Evolutionary conservation across 2,329 filamentous ascomycete species (phyloP), one percentile per base, ranked within the genome.

Genomic region (Claviceps capensis): DNA sequence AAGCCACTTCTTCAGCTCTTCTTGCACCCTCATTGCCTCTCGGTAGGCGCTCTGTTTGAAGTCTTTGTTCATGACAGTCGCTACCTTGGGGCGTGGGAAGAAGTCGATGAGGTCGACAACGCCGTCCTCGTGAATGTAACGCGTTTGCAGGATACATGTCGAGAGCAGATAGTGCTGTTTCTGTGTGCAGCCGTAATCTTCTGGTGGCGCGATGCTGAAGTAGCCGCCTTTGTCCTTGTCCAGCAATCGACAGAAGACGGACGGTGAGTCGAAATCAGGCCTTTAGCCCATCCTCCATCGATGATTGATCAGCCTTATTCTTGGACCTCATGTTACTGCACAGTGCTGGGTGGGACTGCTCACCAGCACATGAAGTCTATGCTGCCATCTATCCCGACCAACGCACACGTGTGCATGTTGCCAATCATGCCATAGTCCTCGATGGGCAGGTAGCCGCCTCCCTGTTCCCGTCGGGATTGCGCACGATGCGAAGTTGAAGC

Each of bases 401-500:
- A 70, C 14, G 85, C 84, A 69, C 83, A 86, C 1, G 85, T 89
- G 60, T 82, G 77, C 84, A 89, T 87, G 61, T 88, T 88, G 23
- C 85, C 85, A 59, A 89, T 86, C 66, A 89, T 76, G 52, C 85
- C 85, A 72, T 88, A 88, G 65, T 88, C 79, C 62, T 88, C 85
- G 57, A 88, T 85, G 47, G 77, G 76, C 30, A 79, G 70, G 58
- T 79, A 80, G 36, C 76, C 77, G 13, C 66, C 68, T 49, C 64
- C 62, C 63, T 69, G 67, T 23, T 59, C 57, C 23, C 65, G 59
- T 34, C 66, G 63, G 49, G 63, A 62, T 48, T 58, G 58, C 11
- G 62, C 63, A 41, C 63, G 66, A 53, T 66, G 60, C 14, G 57
- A 62, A 42, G 63, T 62, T 19, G 67, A 57, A 43, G 60, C 63